Evolutionary conservation across 2,329 filamentous ascomycete genomes (phyloP), one percentile per base, ranked within the genome.

Genomic region (Triangularia verruculosa): DNA sequence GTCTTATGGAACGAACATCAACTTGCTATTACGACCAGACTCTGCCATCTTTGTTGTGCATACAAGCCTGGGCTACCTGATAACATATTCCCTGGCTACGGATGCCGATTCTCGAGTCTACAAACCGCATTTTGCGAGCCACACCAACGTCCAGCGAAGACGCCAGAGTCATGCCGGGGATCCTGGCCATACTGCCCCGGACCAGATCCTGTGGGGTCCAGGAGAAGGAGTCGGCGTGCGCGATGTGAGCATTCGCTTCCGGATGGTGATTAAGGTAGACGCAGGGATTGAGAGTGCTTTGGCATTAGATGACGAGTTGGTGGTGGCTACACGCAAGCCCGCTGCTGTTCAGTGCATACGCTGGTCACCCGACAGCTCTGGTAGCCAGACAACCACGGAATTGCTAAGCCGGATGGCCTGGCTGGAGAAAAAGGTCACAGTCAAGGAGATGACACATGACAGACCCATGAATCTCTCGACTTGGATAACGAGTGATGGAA

Each of bases 211-310:
- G 12, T 86, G 90, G 76, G 91, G 91, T 0, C 86, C 90, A 1
- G 93, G 93, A 32, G 95, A 97, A 75, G 91, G 91, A 9, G 84
- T 84, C 57, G 92, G 92, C 3, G 88, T 97, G 58, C 86, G 87
- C 60, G 95, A 99, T 76, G 87, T 96, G 62, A 96, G 90, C 71
- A 84, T 99, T 57, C 90, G 92, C 11, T 99, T 99, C 77, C 87
- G 94, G 63, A 97, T 97, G 91, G 94, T 97, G 13, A 98, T 99
- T 73, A 96, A 96, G 74, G 92, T 99, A 17, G 95, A 99, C 76
- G 95, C 95, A 2, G 95, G 95, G 2, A 97, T 99, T 70, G 88
- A 89, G 69, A 91, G 89, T 71, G 92, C 91, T 11, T 79, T 98
- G 61, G 94, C 95, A 2, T 83, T 98, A 22, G 95, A 98, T 69